These are phyloP conservation scores for Aspergillus uvarum DNA, from an alignment of 2,329 filamentous ascomycete species.

Conservation along the genomic window DNA sequence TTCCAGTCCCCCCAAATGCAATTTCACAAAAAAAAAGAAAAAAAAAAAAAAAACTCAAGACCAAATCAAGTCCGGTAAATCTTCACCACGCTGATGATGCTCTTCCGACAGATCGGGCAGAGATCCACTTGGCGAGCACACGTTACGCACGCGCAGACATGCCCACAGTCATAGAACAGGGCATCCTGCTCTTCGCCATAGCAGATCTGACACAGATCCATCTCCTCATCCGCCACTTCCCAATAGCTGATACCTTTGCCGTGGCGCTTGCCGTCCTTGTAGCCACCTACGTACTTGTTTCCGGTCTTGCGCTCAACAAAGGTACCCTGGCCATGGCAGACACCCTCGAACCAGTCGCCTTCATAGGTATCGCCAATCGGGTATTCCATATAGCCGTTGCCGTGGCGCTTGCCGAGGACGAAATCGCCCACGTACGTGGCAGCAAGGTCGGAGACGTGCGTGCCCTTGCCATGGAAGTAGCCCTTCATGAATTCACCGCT, in stretches of 20 bases:
- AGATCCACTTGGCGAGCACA: slow-evolving; percentile 60
- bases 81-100: slow-evolving; percentile 58
- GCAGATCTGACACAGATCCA: slow-evolving; percentile 61
- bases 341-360: slow-evolving; percentile 48
- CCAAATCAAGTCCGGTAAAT: slow-evolving; percentile 49
- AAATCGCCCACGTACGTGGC: slow-evolving; percentile 59
- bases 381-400: slow-evolving; percentile 59
- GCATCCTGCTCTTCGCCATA: slow-evolving; percentile 61
- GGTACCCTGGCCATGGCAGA: slow-evolving; percentile 57
- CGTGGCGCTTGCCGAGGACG: slow-evolving; percentile 53
- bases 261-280: slow-evolving; percentile 59
- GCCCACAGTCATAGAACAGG: slow-evolving; percentile 63
- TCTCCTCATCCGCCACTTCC: slow-evolving; percentile 62
- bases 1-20: slow-evolving; percentile 14
- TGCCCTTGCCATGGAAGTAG: slow-evolving; percentile 56
- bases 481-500: slow-evolving; percentile 53
- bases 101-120: slow-evolving; percentile 62
- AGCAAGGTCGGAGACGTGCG: slow-evolving; percentile 54
- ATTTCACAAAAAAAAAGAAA: no score
- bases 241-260: slow-evolving; percentile 63
- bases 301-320: slow-evolving; percentile 57
- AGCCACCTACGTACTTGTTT: slow-evolving; percentile 62
- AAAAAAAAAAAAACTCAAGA: slow-evolving; percentile 14
- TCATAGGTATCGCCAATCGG: slow-evolving; percentile 53
- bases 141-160: slow-evolving; percentile 60